Conservation (phyloP, 306 rosid genomes). For the Alnus rubra region DNA sequence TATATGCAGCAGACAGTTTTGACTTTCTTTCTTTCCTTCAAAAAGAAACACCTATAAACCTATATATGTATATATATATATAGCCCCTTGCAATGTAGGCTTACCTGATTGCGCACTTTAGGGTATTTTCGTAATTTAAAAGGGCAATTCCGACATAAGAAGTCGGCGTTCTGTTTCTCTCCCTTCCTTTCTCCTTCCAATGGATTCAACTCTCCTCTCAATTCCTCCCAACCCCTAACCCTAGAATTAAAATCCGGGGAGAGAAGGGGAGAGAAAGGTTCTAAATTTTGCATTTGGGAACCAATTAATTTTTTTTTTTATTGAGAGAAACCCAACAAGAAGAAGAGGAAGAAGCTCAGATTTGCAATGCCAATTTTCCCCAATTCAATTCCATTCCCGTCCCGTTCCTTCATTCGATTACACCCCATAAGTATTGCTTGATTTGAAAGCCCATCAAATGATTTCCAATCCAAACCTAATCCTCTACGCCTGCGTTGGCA, state of each 20-base stretch:
- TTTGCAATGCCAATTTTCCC: constrained; percentile 13
- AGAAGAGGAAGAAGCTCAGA: constrained; percentile 8
- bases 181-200: background rate
- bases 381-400: background rate
- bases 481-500: constrained; percentile 76
- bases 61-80: too few species aligned
- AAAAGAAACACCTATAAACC: too few species aligned
- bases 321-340: background rate
- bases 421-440: background rate
- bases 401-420: background rate
- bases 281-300: background rate
- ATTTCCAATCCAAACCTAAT: constrained; percentile 58
- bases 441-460: constrained; percentile 34
- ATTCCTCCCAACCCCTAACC: constrained; percentile 30
- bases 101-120: too few species aligned
- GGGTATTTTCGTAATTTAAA: background rate
- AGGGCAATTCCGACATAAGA: background rate
- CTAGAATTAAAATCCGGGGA: constrained; percentile 1
- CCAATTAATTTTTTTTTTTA: background rate
- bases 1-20: background rate
- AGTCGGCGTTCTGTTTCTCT: background rate
- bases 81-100: background rate
- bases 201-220: background rate
- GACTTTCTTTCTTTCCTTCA: background rate
- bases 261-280: background rate